phyloP scores from a whole-genome alignment of 768 basidiomycete genomes.

The Megacollybia marginata region DNA sequence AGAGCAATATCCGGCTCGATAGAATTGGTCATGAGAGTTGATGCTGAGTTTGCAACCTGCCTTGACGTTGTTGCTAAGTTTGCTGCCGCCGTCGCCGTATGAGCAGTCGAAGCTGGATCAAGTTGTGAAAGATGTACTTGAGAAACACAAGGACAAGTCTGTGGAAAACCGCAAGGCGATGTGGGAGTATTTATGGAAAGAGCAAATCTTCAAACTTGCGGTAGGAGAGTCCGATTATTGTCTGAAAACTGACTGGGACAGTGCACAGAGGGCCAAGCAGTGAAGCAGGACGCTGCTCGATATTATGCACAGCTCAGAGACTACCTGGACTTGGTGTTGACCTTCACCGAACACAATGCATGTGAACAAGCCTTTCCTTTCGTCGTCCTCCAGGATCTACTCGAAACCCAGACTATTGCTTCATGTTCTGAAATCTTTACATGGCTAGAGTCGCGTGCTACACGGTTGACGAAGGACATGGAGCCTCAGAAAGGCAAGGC shows the following conservation, averaged over 20 bases:
- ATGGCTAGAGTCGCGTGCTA: conserved; percentile 74
- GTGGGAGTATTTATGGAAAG: conserved; percentile 70
- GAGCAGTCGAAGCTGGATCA: conserved; percentile 38
- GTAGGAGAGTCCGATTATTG: conserved; percentile 32
- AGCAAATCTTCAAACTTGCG: conserved; percentile 65
- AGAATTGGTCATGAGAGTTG: conserved; percentile 2
- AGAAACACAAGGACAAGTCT: conserved; percentile 33
- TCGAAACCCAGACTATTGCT: conserved; percentile 79
- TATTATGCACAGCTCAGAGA: conserved; percentile 60
- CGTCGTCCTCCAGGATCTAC: conserved; percentile 66
- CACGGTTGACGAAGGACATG: conserved; percentile 68
- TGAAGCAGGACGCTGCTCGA: conserved; percentile 38
- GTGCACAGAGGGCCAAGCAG: conserved; percentile 62
- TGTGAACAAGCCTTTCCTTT: conserved; percentile 73
- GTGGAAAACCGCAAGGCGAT: conserved; percentile 58
- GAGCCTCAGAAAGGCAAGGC: conserved; percentile 86
- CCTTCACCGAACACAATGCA: conserved; percentile 76
- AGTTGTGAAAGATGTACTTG: conserved; percentile 40
- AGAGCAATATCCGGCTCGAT: conserved; percentile 30
- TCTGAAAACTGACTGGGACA: conserved; percentile 16
- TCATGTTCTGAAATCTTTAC: conserved; percentile 85
- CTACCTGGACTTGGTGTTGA: conserved; percentile 65
- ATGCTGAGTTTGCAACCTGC: conserved; percentile 49
- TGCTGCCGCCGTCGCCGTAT: conserved; percentile 45
- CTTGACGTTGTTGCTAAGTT: conserved; percentile 42